phyloP scores from a whole-genome alignment of 164 flowering plant genomes.

The Buxus sempervirens region DNA sequence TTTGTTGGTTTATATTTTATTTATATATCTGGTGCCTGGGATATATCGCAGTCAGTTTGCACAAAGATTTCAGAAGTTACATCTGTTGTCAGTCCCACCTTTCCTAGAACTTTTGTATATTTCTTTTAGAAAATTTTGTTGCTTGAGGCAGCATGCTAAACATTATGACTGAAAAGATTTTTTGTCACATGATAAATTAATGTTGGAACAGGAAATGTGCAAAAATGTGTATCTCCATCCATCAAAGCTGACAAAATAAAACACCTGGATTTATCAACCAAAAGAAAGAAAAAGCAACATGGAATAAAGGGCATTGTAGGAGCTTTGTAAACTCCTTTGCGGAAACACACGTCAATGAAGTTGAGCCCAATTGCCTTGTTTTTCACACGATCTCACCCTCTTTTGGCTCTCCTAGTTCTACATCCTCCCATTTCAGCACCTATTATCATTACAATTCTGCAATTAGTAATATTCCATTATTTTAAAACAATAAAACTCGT shows the following conservation, averaged over 20 bases:
- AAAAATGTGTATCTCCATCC: too few species aligned
- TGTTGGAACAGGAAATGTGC: neutral
- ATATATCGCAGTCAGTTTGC: too few species aligned
- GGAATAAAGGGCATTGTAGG: slow-evolving; percentile 65
- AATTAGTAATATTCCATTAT: neutral
- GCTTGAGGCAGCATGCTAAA: neutral
- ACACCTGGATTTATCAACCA: too few species aligned
- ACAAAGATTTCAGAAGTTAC: too few species aligned
- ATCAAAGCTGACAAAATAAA: too few species aligned
- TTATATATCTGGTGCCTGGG: too few species aligned
- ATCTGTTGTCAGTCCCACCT: too few species aligned
- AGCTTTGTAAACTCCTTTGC: slow-evolving; percentile 79
- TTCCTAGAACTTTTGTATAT: too few species aligned
- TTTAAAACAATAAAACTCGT: neutral
- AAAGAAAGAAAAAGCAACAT: slow-evolving; percentile 35
- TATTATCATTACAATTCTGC: slow-evolving; percentile 17
- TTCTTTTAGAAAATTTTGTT: too few species aligned
- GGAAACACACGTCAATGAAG: slow-evolving; percentile 74
- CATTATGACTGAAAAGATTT: neutral
- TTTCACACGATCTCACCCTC: slow-evolving; percentile 80
- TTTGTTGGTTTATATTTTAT: too few species aligned
- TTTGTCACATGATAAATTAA: too few species aligned
- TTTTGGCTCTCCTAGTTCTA: slow-evolving; percentile 64
- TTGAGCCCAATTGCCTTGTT: slow-evolving; percentile 86
- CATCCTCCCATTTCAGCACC: slow-evolving; percentile 90